Evolutionary conservation across 2,329 filamentous ascomycete species (phyloP), one percentile per base, ranked within the genome.

Genomic region (Alternaria sp.): DNA sequence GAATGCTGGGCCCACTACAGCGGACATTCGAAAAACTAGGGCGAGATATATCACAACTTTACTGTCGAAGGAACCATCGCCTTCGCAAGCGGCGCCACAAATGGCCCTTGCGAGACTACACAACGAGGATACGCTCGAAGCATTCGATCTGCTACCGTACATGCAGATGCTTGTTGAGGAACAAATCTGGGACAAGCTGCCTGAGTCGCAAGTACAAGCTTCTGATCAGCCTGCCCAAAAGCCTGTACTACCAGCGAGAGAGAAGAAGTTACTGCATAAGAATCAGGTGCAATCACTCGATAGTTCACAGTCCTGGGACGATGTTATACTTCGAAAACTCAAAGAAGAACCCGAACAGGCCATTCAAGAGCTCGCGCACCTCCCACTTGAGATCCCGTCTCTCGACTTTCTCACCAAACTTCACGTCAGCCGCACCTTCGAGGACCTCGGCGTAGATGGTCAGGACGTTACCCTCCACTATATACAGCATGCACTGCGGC

Each of bases 381-480:
- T 80, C 16, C 78, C 78, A 44, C 64, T 80, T 32, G 70, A 75
- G 24, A 63, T 80, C n/a, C 62, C 70, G 6, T 75, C 70, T 26
- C 75, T 80, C 55, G 78, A 80, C 41, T 72, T 78, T 55, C 66
- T 80, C 47, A 80, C 76, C 43, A 74, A 68, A n/a, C 67, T 80
- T n/a, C 68, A 80, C 52, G 64, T 70, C 42, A 63, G 71, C 24
- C 46, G 51, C 26, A 71, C 67, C 3, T 69, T 76, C 30, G 60
- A 67, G 39, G 41, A 48, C 1, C 55, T 68, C 20, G 51, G 59
- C n/a, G 71, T 78, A 56, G 71, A 79, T 24, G 57, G 18, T 60
- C 75, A 9, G 51, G 67, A 28, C 64, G 68, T 49, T 49, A 71
- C 76, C 22, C 69, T 68, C n/a, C 68, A 73, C 36, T 81, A 75